Conservation (phyloP, 805 yeast species). For the Zygoascus biomembranicola region DNA sequence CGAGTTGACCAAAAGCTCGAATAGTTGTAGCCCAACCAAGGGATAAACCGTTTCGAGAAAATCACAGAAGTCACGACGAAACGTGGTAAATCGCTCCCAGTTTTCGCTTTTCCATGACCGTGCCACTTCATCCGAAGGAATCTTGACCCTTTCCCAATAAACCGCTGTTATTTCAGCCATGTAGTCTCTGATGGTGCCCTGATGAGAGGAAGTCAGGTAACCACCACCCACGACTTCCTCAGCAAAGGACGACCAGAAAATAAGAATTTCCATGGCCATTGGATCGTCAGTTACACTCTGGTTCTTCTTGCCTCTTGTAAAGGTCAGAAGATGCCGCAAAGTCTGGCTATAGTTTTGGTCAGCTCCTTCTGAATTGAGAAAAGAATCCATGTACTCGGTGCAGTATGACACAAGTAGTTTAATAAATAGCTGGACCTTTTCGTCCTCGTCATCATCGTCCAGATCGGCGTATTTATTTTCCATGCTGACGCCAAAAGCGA, state of each 20-base stretch:
- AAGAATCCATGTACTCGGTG: constrained; percentile 1
- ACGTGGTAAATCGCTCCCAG: constrained; percentile 53
- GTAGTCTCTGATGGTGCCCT: background rate
- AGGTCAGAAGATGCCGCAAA: constrained; percentile 5
- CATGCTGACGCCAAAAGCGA: constrained; percentile 1
- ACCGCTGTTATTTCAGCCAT: constrained; percentile 45
- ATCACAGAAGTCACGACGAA: constrained; percentile 69
- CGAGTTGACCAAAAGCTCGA: constrained; percentile 32
- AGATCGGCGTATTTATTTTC: background rate
- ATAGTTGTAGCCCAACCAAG: constrained; percentile 47
- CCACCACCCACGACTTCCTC: constrained; percentile 27
- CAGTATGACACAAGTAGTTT: constrained; percentile 8
- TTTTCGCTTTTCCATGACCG: constrained; percentile 27
- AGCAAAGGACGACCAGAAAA: constrained; percentile 28
- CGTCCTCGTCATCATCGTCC: constrained; percentile 7
- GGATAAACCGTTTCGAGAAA: constrained; percentile 65
- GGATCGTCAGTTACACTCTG: constrained; percentile 23
- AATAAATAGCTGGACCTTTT: constrained; percentile 9
- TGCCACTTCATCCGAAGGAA: constrained; percentile 16
- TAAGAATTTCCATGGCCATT: constrained; percentile 23
- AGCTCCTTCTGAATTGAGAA: background rate
- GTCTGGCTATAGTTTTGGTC: background rate
- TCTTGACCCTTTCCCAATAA: constrained; percentile 62
- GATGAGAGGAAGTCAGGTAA: constrained; percentile 19
- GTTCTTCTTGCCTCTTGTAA: constrained; percentile 11